These are phyloP conservation scores for Pseudogymnoascus sp. DNA, from an alignment of 2,329 filamentous ascomycete genomes.

Conservation along the genomic window DNA sequence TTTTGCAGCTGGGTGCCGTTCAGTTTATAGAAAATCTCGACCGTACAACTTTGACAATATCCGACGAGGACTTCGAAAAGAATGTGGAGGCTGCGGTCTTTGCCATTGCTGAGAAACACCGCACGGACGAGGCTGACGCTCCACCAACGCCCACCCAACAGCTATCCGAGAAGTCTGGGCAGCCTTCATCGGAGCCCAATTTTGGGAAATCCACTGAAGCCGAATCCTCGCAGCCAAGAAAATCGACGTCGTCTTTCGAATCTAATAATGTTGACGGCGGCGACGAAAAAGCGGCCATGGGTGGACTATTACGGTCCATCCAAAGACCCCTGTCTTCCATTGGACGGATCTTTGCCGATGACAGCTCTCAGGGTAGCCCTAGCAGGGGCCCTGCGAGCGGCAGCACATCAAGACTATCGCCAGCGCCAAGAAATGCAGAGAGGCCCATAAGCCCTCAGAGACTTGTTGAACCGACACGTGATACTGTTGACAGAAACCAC, in stretches of 20 bases:
- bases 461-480: slow-evolving; percentile 18
- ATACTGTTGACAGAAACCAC: slow-evolving; percentile 13
- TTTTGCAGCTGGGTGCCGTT: slow-evolving; percentile 70
- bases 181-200: slow-evolving; percentile 47
- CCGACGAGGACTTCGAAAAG: slow-evolving; percentile 88
- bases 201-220: slow-evolving; percentile 51
- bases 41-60: slow-evolving; percentile 83
- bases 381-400: slow-evolving; percentile 38
- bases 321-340: slow-evolving; percentile 86
- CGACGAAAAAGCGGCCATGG: slow-evolving; percentile 73
- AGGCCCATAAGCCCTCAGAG: slow-evolving; percentile 18
- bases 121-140: slow-evolving; percentile 41
- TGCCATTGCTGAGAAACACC: slow-evolving; percentile 86
- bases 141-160: slow-evolving; percentile 27
- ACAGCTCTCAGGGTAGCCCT: slow-evolving; percentile 30
- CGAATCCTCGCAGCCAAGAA: slow-evolving; percentile 47
- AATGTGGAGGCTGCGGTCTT: slow-evolving; percentile 96
- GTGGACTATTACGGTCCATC: slow-evolving; percentile 79
- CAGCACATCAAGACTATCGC: slow-evolving; percentile 30
- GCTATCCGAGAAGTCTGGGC: slow-evolving; percentile 37
- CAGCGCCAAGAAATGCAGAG: slow-evolving; percentile 23
- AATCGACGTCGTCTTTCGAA: slow-evolving; percentile 46
- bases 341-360: slow-evolving; percentile 86
- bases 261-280: slow-evolving; percentile 40
- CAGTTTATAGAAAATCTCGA: slow-evolving; percentile 97